Conservation (phyloP, 2,329 filamentous ascomycete genomes). For the Xylariaceae sp. region DNA sequence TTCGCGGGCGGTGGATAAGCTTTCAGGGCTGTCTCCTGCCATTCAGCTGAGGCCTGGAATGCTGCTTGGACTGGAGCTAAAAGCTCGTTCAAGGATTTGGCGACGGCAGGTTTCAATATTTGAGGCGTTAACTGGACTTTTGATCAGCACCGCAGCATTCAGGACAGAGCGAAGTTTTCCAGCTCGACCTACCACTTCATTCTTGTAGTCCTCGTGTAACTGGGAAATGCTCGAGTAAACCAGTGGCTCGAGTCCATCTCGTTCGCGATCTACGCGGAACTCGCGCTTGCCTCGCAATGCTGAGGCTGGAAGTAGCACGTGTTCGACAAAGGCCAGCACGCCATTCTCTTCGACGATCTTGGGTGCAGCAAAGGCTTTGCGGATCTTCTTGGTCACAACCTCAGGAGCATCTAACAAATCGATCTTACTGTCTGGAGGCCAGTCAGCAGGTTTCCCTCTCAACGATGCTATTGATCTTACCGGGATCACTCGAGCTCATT, state of each 20-base stretch:
- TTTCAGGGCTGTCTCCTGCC: constrained; percentile 68
- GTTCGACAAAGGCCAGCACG: constrained; percentile 77
- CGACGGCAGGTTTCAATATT: constrained; percentile 76
- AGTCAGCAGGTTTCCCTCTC: too few species aligned
- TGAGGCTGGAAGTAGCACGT: constrained; percentile 71
- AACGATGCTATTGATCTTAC: too few species aligned
- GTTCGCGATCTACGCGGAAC: constrained; percentile 60
- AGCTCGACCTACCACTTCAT: constrained; percentile 57
- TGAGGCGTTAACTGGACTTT: constrained; percentile 65
- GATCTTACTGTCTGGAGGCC: constrained; percentile 82
- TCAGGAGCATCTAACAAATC: constrained; percentile 81
- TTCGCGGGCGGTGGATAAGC: constrained; percentile 71
- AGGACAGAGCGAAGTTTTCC: background rate
- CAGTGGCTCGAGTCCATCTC: constrained; percentile 62
- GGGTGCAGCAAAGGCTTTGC: constrained; percentile 75
- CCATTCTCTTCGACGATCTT: constrained; percentile 78
- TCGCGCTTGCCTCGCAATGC: constrained; percentile 52
- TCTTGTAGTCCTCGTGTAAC: constrained; percentile 71
- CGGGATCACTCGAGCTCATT: constrained; percentile 72
- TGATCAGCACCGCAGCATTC: constrained; percentile 8
- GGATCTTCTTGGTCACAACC: constrained; percentile 70
- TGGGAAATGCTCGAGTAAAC: constrained; percentile 70
- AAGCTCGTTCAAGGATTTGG: constrained; percentile 63
- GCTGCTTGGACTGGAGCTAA: constrained; percentile 70
- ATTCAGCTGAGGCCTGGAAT: constrained; percentile 64